phyloP scores from a whole-genome alignment of 768 basidiomycete species.

The Dioszegia aurantiaca region DNA sequence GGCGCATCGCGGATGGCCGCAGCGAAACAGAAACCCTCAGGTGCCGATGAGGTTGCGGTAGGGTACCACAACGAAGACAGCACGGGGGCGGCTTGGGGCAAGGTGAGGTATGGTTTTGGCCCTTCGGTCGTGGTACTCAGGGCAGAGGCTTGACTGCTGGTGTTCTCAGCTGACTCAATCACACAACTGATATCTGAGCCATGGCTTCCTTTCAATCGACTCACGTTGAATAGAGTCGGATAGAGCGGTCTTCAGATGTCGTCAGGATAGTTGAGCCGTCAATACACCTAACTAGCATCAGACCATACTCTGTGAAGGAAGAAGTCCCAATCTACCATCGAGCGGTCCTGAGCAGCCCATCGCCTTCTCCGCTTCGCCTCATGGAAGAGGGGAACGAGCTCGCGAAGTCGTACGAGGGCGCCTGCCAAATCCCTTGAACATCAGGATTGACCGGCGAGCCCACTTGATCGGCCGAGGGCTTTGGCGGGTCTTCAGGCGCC shows the following conservation, averaged over 20 bases:
- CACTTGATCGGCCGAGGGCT: too few relatives aligned
- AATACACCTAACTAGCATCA: conserved; percentile 14
- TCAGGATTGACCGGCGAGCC: too few relatives aligned
- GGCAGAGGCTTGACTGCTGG: background rate
- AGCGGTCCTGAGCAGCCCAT: conserved; percentile 1
- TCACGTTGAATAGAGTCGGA: conserved; percentile 61
- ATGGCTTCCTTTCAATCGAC: conserved; percentile 39
- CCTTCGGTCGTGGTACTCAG: background rate
- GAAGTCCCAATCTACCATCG: conserved; percentile 4
- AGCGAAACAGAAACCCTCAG: conserved; percentile 74
- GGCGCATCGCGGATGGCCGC: conserved; percentile 81
- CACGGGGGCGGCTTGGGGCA: conserved; percentile 59
- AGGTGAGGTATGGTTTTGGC: background rate
- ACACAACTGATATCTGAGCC: too few relatives aligned
- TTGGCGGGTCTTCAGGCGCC: too few relatives aligned
- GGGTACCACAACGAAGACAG: conserved; percentile 86
- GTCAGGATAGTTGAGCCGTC: conserved; percentile 57
- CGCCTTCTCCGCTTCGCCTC: too few relatives aligned
- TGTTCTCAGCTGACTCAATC: background rate
- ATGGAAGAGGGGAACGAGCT: background rate
- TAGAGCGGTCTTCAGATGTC: conserved; percentile 68
- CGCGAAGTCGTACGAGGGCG: conserved; percentile 23
- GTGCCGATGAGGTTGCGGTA: conserved; percentile 60
- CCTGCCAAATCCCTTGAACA: conserved; percentile 12
- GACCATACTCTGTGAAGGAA: background rate